Percentiles rank a stretch among this genome's conserved stretches.
Evolutionary conservation across 1,139 yeast species (phyloP).

Genomic region (Yamadazyma diddensiae): DNA sequence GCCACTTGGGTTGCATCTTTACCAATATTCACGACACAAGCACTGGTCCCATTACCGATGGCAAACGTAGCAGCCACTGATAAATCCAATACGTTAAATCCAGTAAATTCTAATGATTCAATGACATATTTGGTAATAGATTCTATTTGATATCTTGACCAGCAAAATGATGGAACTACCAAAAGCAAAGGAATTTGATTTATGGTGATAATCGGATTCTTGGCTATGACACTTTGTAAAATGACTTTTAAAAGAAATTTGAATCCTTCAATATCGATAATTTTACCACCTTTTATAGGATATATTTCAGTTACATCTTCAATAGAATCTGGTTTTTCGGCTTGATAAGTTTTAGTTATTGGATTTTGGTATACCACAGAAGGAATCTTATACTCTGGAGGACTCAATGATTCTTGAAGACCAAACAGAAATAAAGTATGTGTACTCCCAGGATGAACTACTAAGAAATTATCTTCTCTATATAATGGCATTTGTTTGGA

Average conservation of each 20-base stretch:
- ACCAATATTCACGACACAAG: slow-evolving; percentile 82
- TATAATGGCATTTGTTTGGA: slow-evolving; percentile 49
- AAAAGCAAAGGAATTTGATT: slow-evolving; percentile 49
- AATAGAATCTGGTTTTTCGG: slow-evolving; percentile 26
- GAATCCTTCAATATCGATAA: slow-evolving; percentile 68
- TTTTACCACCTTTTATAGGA: slow-evolving; percentile 65
- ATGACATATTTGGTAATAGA: slow-evolving; percentile 69
- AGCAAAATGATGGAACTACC: slow-evolving; percentile 59
- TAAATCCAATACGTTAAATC: slow-evolving; percentile 66
- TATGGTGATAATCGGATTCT: slow-evolving; percentile 49
- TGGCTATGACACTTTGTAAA: slow-evolving; percentile 53
- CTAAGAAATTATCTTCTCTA: slow-evolving; percentile 58
- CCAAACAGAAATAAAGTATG: slow-evolving; percentile 79
- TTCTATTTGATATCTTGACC: slow-evolving; percentile 72
- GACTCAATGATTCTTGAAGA: slow-evolving; percentile 70
- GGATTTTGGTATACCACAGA: slow-evolving; percentile 65
- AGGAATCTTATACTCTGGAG: slow-evolving; percentile 75
- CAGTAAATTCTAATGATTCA: slow-evolving; percentile 71
- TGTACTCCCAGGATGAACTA: slow-evolving; percentile 80
- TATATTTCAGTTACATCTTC: slow-evolving; percentile 42
- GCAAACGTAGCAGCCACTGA: slow-evolving; percentile 77
- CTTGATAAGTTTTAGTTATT: slow-evolving; percentile 36
- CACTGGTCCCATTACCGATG: slow-evolving; percentile 53
- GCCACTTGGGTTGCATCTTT: slow-evolving; percentile 69
- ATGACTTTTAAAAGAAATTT: slow-evolving; percentile 62